Conservation (phyloP, 2,329 filamentous ascomycete genomes). For the Pseudogymnoascus sp. region DNA sequence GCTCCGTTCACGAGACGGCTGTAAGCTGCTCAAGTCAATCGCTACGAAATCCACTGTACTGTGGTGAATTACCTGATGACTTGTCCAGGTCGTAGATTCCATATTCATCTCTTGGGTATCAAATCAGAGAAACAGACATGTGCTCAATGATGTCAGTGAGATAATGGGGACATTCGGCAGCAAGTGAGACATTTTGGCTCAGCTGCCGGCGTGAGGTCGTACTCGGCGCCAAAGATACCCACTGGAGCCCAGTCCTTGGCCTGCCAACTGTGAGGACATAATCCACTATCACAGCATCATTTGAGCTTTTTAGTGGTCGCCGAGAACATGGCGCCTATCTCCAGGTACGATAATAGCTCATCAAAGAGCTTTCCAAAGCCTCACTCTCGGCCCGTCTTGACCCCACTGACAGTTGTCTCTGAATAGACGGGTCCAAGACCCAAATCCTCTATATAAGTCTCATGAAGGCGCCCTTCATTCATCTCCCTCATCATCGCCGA, state of each 20-base stretch:
- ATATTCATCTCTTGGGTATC: neutral
- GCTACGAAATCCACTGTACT: neutral
- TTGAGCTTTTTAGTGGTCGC: neutral
- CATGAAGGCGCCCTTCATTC: slow-evolving; percentile 13
- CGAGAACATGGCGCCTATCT: neutral
- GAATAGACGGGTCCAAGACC: neutral
- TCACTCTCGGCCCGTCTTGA: slow-evolving; percentile 5
- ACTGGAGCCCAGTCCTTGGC: neutral
- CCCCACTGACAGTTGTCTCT: slow-evolving; percentile 2
- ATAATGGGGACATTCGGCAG: neutral
- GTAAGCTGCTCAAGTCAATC: neutral
- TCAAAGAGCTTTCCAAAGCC: neutral
- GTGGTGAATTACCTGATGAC: neutral
- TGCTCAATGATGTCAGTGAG: neutral
- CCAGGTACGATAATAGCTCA: neutral
- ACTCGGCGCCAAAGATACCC: neutral
- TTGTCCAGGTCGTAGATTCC: neutral
- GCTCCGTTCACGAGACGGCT: neutral
- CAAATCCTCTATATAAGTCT: slow-evolving; percentile 3
- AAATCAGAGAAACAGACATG: neutral
- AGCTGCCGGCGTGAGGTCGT: neutral
- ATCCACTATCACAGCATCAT: neutral
- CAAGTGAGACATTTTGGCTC: slow-evolving; percentile 8
- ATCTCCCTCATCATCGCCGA: slow-evolving; percentile 18
- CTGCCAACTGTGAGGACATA: neutral